Evolutionary conservation across 768 basidiomycete species (phyloP).

Genomic region (Agaricus blazei): DNA sequence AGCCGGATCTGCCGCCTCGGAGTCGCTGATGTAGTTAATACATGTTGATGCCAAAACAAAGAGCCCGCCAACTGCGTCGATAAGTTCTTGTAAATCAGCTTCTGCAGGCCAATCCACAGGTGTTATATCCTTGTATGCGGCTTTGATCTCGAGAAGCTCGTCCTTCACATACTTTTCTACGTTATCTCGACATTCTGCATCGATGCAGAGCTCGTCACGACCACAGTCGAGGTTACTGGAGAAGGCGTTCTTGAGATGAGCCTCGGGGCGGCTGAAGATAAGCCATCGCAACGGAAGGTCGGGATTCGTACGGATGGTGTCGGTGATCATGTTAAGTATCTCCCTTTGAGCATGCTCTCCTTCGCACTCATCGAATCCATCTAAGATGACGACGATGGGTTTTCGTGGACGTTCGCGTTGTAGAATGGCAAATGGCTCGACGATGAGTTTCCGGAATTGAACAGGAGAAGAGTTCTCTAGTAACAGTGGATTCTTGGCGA

Average conservation of each 20-base stretch:
- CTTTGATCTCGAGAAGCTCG: not conserved
- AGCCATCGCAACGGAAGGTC: not conserved
- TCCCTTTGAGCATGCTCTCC: slow-evolving; percentile 3
- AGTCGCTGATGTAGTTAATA: not conserved
- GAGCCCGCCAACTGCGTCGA: not conserved
- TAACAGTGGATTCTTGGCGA: not conserved
- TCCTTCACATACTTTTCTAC: not conserved
- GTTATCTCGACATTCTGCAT: not conserved
- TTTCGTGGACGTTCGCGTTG: not conserved
- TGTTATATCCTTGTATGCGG: not conserved
- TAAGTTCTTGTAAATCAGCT: not conserved
- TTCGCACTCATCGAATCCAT: slow-evolving; percentile 5
- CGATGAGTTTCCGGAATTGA: slow-evolving; percentile 1
- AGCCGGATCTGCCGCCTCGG: not conserved
- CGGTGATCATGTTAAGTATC: not conserved
- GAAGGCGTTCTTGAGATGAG: not conserved
- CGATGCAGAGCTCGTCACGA: not conserved
- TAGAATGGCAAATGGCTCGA: not conserved
- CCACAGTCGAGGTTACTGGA: not conserved
- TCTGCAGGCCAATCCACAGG: not conserved
- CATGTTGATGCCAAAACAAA: not conserved
- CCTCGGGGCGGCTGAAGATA: not conserved
- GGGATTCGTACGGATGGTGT: not conserved
- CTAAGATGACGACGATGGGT: not conserved
- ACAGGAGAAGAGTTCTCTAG: not conserved